Conservation (phyloP, 225 moss, liverwort and hornwort species). For the Antitrichia curtipendula region DNA sequence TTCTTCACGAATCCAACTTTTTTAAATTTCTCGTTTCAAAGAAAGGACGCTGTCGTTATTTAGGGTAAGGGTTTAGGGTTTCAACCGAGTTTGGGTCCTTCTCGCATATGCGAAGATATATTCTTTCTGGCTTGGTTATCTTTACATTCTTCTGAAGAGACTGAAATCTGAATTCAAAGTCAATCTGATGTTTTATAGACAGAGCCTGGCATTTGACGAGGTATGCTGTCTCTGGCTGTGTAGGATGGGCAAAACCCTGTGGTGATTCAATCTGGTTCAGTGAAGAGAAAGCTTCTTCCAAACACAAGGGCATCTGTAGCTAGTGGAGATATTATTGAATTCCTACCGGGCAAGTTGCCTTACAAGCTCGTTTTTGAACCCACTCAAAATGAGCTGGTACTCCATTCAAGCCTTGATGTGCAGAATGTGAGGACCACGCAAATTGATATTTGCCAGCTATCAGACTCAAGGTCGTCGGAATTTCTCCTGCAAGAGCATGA, state of each 20-base stretch:
- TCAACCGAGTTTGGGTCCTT: neutral
- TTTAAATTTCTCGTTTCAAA: neutral
- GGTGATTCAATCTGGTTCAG: constrained; percentile 37
- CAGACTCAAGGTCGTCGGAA: neutral
- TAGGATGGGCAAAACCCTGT: constrained; percentile 74
- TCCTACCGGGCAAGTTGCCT: constrained; percentile 48
- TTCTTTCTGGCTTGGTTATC: neutral
- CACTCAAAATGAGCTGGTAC: neutral
- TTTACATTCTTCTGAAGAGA: neutral
- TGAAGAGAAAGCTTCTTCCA: constrained; percentile 38
- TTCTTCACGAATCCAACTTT: neutral
- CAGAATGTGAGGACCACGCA: neutral
- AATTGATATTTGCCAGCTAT: neutral
- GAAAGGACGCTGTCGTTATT: neutral
- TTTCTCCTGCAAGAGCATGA: neutral
- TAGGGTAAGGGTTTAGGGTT: neutral
- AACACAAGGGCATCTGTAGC: constrained; percentile 7
- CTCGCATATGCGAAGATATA: neutral
- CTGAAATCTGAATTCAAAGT: neutral
- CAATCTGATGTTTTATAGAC: neutral
- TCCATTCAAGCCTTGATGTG: neutral
- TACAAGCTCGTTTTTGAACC: constrained; percentile 28
- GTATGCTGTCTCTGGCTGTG: neutral
- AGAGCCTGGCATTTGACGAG: neutral
- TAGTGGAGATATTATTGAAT: constrained; percentile 61